Base-by-base conservation (phyloP, 768 basidiomycete species). In the Trametes sanguinea region DNA sequence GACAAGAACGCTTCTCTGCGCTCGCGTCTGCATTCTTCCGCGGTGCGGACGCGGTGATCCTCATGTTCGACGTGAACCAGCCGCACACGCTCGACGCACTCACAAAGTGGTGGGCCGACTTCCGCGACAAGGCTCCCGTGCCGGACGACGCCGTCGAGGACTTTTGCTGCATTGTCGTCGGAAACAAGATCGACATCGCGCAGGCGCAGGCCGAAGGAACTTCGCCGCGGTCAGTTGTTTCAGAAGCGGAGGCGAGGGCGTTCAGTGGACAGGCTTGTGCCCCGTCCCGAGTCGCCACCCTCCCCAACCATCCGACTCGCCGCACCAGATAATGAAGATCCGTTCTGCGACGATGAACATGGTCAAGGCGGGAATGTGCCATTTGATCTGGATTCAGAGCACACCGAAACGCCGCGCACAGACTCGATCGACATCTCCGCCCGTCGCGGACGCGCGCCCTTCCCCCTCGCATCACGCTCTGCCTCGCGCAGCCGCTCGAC, bases 1-100 rank as follows among this genome's bases (percentile, higher is more conserved):
- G 93, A 2, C 93, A 95, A 72, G 92, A 95, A 68, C 84, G 93
- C 4, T 94, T 95, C 76, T 91, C 91, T 1, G 87, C 83, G 43
- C 81, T 94, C 16, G 91, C 92, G 0, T 78, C 83, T 0, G 91
- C 93, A 0, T 94, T 94, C 75, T 95, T 92, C 67, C 84, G 93
- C 6, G 90, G 90, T 2, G 90, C 92, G 2, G 91, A 94, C 68
- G 93, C 92, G 1, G 90, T 83, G 1, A 63, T 95, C 14, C 81
- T 95, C 65, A 83, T 93, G 78, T 95, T 89, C 72, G 90, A 94
- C 68, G 88, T 90, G 33, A 90, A 87, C 65, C 71, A 81, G 3
- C 85, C 85, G 0, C 78, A 84, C 46, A 85, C 88, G 8, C 79
- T 93, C 63, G 61, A 74, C 0, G 79, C 81, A 0, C 76, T 94